Evolutionary conservation across 345 rosid species (phyloP).

Genomic region (Clausena lansium): DNA sequence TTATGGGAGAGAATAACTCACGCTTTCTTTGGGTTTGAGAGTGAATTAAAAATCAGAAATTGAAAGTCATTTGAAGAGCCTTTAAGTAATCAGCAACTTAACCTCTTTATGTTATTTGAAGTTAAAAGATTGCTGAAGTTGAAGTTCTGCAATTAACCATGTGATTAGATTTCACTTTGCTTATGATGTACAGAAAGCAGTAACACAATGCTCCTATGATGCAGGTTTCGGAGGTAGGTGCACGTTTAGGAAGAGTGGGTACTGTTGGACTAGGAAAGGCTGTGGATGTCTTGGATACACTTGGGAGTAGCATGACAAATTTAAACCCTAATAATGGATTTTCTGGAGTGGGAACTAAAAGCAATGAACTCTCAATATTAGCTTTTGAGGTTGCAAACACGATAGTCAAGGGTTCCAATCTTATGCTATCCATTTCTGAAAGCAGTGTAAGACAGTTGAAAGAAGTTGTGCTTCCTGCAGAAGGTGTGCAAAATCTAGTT

Average conservation of each 20-base stretch:
- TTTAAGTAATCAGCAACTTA: not conserved
- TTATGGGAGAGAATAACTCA: not conserved
- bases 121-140: not conserved
- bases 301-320: conserved; percentile 90
- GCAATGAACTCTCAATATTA: conserved; percentile 66
- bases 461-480: conserved; percentile 59
- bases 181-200: not conserved
- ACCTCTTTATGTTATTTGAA: not conserved
- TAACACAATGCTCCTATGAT: not conserved
- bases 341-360: conserved; percentile 68
- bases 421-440: conserved; percentile 77
- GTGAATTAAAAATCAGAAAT: not conserved
- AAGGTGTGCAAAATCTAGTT: conserved; percentile 75
- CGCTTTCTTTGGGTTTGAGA: not conserved
- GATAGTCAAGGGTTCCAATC: conserved; percentile 80
- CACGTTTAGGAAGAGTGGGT: conserved; percentile 75
- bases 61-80: not conserved
- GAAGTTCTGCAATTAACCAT: not conserved
- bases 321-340: conserved; percentile 64
- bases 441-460: conserved; percentile 52
- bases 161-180: not conserved
- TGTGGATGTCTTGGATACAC: conserved; percentile 81
- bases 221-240: conserved; percentile 73
- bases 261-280: conserved; percentile 65
- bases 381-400: conserved; percentile 95